Evolutionary conservation across 1,284 basidiomycete species (phyloP), one percentile per base, ranked within the genome.

Genomic region (Fomes fomentarius): DNA sequence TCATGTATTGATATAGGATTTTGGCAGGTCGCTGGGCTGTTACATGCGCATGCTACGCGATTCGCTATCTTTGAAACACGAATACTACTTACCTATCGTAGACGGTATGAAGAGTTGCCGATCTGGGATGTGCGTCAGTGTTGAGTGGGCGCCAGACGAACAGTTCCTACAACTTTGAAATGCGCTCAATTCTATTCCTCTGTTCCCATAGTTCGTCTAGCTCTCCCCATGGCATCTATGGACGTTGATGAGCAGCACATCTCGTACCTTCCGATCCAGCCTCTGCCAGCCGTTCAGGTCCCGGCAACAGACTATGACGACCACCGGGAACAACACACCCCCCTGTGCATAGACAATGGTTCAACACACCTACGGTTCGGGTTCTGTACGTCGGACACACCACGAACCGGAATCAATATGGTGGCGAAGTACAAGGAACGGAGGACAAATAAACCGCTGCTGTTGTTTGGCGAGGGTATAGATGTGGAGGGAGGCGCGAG

Each of bases 311-410:
- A 50, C 41, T 72, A 71, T 54, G 69, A 70, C 43, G 60, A 61
- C 31, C 63, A 69, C 64, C 79, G 81, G 30, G 71, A 65, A 12
- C 70, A 73, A 22, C 66, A 70, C 26, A 83, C 79, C 0, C 88
- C 93, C 0, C 85, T 98, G 60, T 83, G 96, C 66, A 94, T 98
- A 63, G 96, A 98, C 80, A 96, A 97, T 70, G 96, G 96, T 54
- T 87, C 94, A 5, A 91, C 88, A 33, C 86, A 80, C 52, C 77
- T 98, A 52, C 86, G 95, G 39, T 98, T 93, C 65, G 96, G 96
- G n/a, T 99, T 94, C 71, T 76, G 80, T 7, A 80, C 77, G 2
- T 77, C 74, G 22, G 37, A 73, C 68, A 75, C 70, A 28, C 93
- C 83, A 26, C 83, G 74, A 21, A 72, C 74, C 28, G 80, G 83